Conservation (phyloP, 257 asterid genomes). For the Eustoma russellianum region DNA sequence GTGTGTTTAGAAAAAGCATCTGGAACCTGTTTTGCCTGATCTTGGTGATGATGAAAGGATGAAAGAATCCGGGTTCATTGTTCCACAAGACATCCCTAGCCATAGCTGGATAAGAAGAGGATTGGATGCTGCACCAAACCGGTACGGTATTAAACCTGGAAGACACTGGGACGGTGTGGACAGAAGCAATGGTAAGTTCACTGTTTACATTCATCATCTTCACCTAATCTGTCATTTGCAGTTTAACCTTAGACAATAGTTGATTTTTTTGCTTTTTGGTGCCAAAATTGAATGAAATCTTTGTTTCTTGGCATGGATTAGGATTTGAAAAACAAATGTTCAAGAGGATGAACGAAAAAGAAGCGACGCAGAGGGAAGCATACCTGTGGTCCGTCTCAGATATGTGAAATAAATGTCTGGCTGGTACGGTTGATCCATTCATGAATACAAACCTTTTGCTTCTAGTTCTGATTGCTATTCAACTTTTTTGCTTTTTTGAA, state of each 20-base stretch:
- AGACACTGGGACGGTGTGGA: conserved; percentile 98
- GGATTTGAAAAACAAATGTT: conserved; percentile 67
- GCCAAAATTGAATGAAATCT: not conserved
- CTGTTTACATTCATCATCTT: not conserved
- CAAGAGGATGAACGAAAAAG: conserved; percentile 58
- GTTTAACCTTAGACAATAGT: too few relatives aligned
- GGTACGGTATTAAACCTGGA: conserved; percentile 83
- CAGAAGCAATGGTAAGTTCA: conserved; percentile 59
- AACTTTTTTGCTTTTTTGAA: too few relatives aligned
- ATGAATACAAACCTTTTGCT: too few relatives aligned
- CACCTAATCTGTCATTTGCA: not conserved
- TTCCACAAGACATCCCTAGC: conserved; percentile 71
- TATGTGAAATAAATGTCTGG: too few relatives aligned
- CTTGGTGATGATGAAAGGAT: conserved; percentile 63
- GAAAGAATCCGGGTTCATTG: conserved; percentile 77
- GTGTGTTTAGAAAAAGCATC: conserved; percentile 44
- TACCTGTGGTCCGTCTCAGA: conserved; percentile 79
- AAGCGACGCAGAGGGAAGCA: conserved; percentile 75
- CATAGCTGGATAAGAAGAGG: conserved; percentile 84
- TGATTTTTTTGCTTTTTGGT: not conserved
- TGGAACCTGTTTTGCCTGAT: conserved; percentile 44
- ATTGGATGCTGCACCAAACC: conserved; percentile 63
- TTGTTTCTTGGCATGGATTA: conserved; percentile 13
- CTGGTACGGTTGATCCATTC: too few relatives aligned
- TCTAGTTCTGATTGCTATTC: too few relatives aligned